These are phyloP conservation scores for Hypoxylon trugodes DNA, from an alignment of 495 filamentous ascomycete genomes.

Conservation along the genomic window DNA sequence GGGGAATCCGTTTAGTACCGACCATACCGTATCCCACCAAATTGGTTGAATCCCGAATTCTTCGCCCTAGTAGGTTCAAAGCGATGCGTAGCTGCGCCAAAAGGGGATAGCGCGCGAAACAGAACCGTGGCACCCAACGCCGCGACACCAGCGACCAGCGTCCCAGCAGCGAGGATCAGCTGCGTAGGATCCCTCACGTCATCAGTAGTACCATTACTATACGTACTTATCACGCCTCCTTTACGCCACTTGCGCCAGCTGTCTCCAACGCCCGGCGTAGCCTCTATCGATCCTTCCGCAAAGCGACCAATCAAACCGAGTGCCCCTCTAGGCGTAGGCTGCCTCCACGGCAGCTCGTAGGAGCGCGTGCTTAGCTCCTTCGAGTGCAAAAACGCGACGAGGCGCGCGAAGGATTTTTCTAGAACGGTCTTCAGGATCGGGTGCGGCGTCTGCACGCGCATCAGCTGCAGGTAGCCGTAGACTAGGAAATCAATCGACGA, in stretches of 20 bases:
- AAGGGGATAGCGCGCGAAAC: conserved; percentile 37
- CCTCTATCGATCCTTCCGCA: conserved; percentile 41
- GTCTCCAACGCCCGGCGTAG: conserved; percentile 40
- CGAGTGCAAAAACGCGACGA: conserved; percentile 67
- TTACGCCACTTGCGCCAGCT: conserved; percentile 41
- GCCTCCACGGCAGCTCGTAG: conserved; percentile 27
- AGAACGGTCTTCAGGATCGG: conserved; percentile 75
- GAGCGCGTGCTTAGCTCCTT: conserved; percentile 48
- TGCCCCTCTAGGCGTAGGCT: conserved; percentile 25
- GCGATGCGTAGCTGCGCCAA: conserved; percentile 47
- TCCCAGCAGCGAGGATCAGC: conserved; percentile 29
- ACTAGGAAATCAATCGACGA: conserved; percentile 81
- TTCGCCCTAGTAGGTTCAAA: conserved; percentile 38
- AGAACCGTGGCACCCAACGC: conserved; percentile 36
- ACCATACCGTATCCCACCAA: conserved; percentile 48
- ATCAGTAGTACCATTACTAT: conserved; percentile 32
- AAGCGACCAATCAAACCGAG: conserved; percentile 42
- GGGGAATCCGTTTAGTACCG: conserved; percentile 42
- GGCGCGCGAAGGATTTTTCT: conserved; percentile 58
- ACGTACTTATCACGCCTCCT: conserved; percentile 34
- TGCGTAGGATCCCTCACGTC: conserved; percentile 35
- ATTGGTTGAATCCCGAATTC: conserved; percentile 35
- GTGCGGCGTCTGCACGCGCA: conserved; percentile 73
- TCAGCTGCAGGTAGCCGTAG: conserved; percentile 78
- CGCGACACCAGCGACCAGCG: conserved; percentile 30